Evolutionary conservation across 768 basidiomycete species (phyloP).

Genomic region (Favolaschia claudopus): DNA sequence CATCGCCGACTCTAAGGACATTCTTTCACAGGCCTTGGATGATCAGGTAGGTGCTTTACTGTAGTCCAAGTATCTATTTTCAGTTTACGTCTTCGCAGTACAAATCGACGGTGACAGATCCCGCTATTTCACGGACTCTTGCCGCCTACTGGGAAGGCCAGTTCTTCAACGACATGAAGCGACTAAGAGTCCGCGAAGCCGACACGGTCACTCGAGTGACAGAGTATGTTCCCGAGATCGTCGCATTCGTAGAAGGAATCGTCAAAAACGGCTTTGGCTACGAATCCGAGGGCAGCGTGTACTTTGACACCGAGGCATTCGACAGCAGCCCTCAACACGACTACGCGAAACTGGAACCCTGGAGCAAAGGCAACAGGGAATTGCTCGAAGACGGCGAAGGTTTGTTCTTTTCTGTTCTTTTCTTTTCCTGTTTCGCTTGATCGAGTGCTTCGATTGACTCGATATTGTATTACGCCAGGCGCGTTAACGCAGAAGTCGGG

Average conservation of each 20-base stretch:
- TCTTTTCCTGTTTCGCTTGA: not conserved
- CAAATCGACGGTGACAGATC: conserved; percentile 84
- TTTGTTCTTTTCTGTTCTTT: conserved; percentile 33
- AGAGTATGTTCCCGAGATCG: conserved; percentile 96
- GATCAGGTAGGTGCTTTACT: conserved; percentile 59
- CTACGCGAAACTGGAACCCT: conserved; percentile 95
- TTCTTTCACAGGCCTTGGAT: conserved; percentile 78
- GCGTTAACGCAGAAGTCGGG: conserved; percentile 64
- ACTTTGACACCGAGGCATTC: conserved; percentile 88
- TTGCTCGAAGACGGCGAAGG: conserved; percentile 94
- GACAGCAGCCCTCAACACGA: conserved; percentile 78
- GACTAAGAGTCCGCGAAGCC: conserved; percentile 86
- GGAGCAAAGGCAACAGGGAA: conserved; percentile 93
- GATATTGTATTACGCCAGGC: conserved; percentile 47
- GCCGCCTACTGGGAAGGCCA: conserved; percentile 89
- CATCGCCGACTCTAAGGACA: conserved; percentile 78
- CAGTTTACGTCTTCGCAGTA: conserved; percentile 52
- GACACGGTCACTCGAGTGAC: conserved; percentile 95
- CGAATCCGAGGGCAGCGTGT: conserved; percentile 78
- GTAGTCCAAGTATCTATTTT: conserved; percentile 5
- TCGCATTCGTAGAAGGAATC: conserved; percentile 85
- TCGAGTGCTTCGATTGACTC: conserved; percentile 20
- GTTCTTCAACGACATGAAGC: conserved; percentile 92
- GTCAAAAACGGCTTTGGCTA: conserved; percentile 86
- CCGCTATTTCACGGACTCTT: conserved; percentile 80